Percentiles rank a stretch among this genome's conserved stretches.
phyloP scores from a whole-genome alignment of 257 asterid species.

The Fraxinus americana region DNA sequence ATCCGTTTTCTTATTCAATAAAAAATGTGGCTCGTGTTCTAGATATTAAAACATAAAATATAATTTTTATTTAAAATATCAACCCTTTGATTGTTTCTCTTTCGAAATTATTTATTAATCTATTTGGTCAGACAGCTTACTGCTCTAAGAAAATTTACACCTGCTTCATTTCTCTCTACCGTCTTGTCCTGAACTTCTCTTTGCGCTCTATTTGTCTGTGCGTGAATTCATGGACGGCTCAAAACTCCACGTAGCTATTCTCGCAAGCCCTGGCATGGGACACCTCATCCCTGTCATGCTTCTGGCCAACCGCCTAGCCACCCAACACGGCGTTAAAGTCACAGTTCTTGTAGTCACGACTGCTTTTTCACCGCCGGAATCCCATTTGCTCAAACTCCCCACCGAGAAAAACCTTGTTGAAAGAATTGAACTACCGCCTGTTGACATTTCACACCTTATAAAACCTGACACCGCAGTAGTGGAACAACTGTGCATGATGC shows the following conservation, averaged over 20 bases:
- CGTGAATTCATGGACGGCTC: slow-evolving; percentile 21
- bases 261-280: slow-evolving; percentile 76
- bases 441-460: slow-evolving; percentile 49
- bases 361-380: slow-evolving; percentile 36
- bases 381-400: slow-evolving; percentile 32
- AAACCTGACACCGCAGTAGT: slow-evolving; percentile 40
- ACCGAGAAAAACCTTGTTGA: slow-evolving; percentile 23
- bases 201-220: background rate
- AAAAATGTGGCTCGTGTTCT: too few relatives aligned
- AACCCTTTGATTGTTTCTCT: too few relatives aligned
- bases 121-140: too few relatives aligned
- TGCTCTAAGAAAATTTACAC: too few relatives aligned
- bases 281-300: slow-evolving; percentile 59
- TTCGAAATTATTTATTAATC: too few relatives aligned
- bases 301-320: slow-evolving; percentile 60
- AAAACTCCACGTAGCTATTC: slow-evolving; percentile 46
- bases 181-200: background rate
- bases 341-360: slow-evolving; percentile 47
- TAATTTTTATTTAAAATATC: too few relatives aligned
- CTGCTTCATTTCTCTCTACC: too few relatives aligned
- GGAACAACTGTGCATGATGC: slow-evolving; percentile 40
- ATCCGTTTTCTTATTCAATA: too few relatives aligned
- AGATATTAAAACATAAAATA: too few relatives aligned
- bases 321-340: slow-evolving; percentile 42
- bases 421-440: slow-evolving; percentile 43